Base-by-base conservation (phyloP, 139 green algal species). In the Asterochloris erici region DNA sequence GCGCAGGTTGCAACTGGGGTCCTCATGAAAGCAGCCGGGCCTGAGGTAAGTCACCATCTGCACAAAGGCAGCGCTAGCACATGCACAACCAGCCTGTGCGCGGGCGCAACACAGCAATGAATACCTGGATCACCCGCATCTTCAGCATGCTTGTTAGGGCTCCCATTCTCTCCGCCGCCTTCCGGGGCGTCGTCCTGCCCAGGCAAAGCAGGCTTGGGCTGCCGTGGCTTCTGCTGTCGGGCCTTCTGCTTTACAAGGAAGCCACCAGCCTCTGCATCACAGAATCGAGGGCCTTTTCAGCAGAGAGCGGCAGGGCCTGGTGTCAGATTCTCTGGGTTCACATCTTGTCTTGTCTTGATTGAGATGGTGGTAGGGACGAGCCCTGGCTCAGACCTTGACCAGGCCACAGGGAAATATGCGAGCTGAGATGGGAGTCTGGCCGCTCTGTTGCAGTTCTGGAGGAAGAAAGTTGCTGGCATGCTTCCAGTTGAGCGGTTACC, bases 231-330 rank as follows among this genome's bases (percentile, higher is more conserved):
- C 64, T 64, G 85, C 83, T 27, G 47, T 73, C 66, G 77, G 61
- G 68, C 81, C 13, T 81, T 69, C 27, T 78, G 73, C 82, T 82
- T 84, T 0, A 87, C 85, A 26, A 81, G 82, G 71, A 88, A 87
- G 6, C 81, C 88, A 27, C 85, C 88, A 1, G 82, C 81, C 85
- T 82, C 82, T 88, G 77, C 76, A 78, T 27, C 24, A 73, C 24
- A 38, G 14, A 16, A 24, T n/a, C 9, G 14, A 13, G 10, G 14
- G 38, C 38, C 2, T 6, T 54, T 54, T 54, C 4, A 54, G 38
- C 38, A 54, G 38, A 6, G 6, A 6, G 38, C 38, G 6, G 38
- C 38, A 54, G 38, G 4, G 38, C 38, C 38, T 54, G 38, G 2
- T 54, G 38, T 54, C 38, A 54, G 6, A n/a, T n/a, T 54, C 4